Base-by-base conservation (phyloP, 75 land plant genomes). In the Cunninghamia lanceolata region DNA sequence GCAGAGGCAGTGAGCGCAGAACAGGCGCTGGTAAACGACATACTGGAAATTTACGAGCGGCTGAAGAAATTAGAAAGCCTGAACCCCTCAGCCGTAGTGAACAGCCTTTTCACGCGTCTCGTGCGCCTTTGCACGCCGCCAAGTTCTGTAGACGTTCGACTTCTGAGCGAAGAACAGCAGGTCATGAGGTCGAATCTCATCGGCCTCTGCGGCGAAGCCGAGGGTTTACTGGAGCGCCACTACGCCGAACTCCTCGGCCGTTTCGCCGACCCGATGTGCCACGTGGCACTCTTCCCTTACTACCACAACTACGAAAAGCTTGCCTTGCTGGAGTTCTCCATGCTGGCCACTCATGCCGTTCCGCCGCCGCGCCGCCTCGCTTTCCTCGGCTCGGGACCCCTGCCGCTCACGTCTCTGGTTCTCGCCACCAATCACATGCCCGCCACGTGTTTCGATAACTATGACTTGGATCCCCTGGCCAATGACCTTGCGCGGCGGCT, bases 361-460 rank as follows among this genome's bases (percentile, higher is more conserved):
- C 7, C 39, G 35, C 63, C 56, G 42, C 95, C 95, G 0, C 36
- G 25, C n/a, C 66, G 76, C 25, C 36, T 95, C 17, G 97, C 97
- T 7, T 94, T 95, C 85, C 80, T 94, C 15, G 97, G 95, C 16
- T 94, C 97, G 1, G 95, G 97, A 8, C 95, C 97, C 5, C 87
- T 94, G 54, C 96, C 97, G 2, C 88, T 94, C 53, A 89, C 94
- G 81, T 89, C 93, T 14, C 84, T 94, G 66, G 89, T 89, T 42
- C 89, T 94, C 42, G 95, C 97, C 66, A 30, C 87, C 34, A 35
- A 85, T 50, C 93, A 93, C 91, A 83, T 93, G 84, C 85, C 86
- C 35, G 6, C 82, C 50, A 83, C 94, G 36, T 25, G 34, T 0
- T 93, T 95, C 86, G 90, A 94, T 90, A 94, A 94, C 94, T 94